Conservation (phyloP, 805 yeast genomes). For the Myxozyma lipomycoides region DNA sequence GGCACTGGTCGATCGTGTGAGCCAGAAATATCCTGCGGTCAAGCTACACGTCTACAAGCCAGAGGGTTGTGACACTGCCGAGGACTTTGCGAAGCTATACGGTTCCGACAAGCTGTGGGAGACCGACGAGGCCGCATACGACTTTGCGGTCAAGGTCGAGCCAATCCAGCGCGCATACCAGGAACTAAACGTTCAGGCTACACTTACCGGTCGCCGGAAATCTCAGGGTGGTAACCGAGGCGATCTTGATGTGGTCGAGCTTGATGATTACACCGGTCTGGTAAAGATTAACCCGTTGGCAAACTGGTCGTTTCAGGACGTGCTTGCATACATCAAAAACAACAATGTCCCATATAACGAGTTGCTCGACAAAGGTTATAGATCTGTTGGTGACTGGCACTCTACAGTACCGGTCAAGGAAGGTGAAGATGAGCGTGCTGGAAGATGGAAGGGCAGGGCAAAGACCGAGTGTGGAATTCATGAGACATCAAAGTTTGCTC, state of each 20-base stretch:
- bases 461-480: constrained; percentile 97
- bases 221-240: constrained; percentile 87
- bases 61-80: constrained; percentile 48
- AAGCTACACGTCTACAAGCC: constrained; percentile 69
- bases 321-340: constrained; percentile 61
- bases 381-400: constrained; percentile 93
- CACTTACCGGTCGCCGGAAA: constrained; percentile 84
- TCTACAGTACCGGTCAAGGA: constrained; percentile 84
- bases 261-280: constrained; percentile 64
- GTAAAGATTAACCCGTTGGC: constrained; percentile 87
- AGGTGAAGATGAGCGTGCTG: constrained; percentile 95
- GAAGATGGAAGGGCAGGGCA: constrained; percentile 89
- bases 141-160: constrained; percentile 85
- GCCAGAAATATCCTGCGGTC: constrained; percentile 51
- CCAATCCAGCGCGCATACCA: constrained; percentile 83
- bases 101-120: constrained; percentile 79
- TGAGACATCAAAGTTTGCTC: constrained; percentile 67
- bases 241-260: constrained; percentile 66
- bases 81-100: constrained; percentile 60
- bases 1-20: constrained; percentile 60
- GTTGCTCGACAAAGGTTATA: constrained; percentile 77
- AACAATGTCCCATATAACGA: constrained; percentile 82
- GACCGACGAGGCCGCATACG: constrained; percentile 72
- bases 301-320: constrained; percentile 73
- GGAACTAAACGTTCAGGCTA: constrained; percentile 71